Base-by-base conservation (phyloP, 2,329 filamentous ascomycete species). In the Fusarium sambucinum region DNA sequence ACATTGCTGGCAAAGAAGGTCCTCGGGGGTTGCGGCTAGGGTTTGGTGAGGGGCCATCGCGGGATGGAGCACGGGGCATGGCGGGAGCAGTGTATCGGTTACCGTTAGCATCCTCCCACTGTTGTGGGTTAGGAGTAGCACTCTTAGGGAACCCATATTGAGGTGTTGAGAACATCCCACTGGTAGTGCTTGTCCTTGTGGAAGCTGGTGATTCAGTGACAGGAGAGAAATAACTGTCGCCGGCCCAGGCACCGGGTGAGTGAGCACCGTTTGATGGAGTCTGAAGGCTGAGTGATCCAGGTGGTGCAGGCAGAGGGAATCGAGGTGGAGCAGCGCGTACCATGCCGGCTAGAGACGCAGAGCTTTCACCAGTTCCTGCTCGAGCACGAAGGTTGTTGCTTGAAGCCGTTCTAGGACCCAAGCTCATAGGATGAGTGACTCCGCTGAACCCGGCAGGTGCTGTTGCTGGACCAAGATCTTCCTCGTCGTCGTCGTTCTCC, bases 201-300 rank as follows among this genome's bases (percentile, higher is more conserved):
- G 91, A 93, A 42, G 89, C 89, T 12, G 92, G 92, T 1, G 92
- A 93, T 55, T 97, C 94, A 33, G 86, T 87, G 3, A 90, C 86
- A 1, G 96, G 96, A 1, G 95, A 98, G 79, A 99, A 99, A 80
- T 97, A 98, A 5, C 94, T 97, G 60, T 94, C 93, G n/a, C 84
- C 87, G 35, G 82, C 84, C 52, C 87, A 85, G 21, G 87, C 83
- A 27, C 84, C 82, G 2, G 92, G 91, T 16, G 91, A 92, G 53
- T 80, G 78, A 50, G 83, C 79, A 45, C 81, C 76, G 19, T 75
- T 73, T 19, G 74, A 68, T 66, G 85, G 82, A 1, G 87, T 90
- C 73, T 95, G 92, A 27, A 97, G 80, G 64, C 89, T 93, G 44
- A 97, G 85, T 40, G 87, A 79, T 3, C 78, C 77, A 3, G 86